These are phyloP conservation scores for Lecanicillium sp. DNA, from an alignment of 2,329 filamentous ascomycete genomes.

Conservation along the genomic window DNA sequence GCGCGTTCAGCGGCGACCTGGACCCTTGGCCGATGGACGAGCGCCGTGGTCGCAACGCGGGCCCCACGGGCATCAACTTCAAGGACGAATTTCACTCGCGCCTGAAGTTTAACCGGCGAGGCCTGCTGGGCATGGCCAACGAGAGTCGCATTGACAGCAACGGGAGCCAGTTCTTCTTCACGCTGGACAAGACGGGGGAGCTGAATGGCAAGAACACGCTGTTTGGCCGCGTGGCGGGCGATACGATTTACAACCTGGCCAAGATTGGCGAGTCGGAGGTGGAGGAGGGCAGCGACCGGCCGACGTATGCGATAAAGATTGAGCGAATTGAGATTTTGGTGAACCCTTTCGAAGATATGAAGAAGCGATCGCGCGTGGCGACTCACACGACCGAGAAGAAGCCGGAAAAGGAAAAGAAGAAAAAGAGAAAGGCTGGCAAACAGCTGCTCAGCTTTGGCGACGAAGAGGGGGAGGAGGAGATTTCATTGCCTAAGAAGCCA, in stretches of 20 bases:
- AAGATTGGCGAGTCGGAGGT: constrained; percentile 89
- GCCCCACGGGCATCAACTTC: constrained; percentile 51
- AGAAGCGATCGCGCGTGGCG: constrained; percentile 55
- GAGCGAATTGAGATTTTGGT: constrained; percentile 66
- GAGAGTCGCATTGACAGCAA: constrained; percentile 71
- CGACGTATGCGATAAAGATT: constrained; percentile 78
- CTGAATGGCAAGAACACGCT: constrained; percentile 85
- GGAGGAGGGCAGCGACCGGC: constrained; percentile 69
- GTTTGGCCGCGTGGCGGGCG: constrained; percentile 85
- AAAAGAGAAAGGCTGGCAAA: constrained; percentile 67
- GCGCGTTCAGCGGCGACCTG: constrained; percentile 62
- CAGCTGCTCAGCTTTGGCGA: constrained; percentile 73
- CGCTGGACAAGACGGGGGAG: constrained; percentile 76
- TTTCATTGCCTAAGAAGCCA: constrained; percentile 61
- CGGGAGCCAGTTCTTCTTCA: constrained; percentile 96
- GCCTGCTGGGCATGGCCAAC: constrained; percentile 94
- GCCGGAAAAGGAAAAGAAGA: constrained; percentile 47
- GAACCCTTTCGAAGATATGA: constrained; percentile 78
- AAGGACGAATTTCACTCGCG: constrained; percentile 87
- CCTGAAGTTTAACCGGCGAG: constrained; percentile 85
- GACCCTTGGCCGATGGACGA: constrained; percentile 67
- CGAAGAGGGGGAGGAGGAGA: constrained; percentile 48
- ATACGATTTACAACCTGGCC: constrained; percentile 92
- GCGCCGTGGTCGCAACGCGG: constrained; percentile 53
- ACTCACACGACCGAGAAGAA: constrained; percentile 33